Evolutionary conservation across 1,139 yeast genomes (phyloP).

Genomic region (Saccharomycopsis hybrid): DNA sequence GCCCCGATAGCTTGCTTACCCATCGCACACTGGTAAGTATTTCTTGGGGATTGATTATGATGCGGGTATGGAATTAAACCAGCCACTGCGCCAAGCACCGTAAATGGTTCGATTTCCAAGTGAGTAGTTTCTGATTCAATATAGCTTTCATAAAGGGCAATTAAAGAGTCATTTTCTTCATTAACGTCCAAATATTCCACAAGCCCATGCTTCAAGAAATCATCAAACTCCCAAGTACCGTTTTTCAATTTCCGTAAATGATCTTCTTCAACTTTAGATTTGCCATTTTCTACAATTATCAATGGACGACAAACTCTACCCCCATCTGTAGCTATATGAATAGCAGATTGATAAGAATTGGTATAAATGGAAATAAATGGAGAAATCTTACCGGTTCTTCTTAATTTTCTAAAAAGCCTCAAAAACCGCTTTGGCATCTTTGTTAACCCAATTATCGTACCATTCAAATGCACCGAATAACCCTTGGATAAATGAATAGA

Average conservation of each 20-base stretch:
- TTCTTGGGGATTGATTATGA: constrained; percentile 97
- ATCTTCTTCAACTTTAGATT: constrained; percentile 61
- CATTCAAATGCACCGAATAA: constrained; percentile 83
- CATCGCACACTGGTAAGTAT: constrained; percentile 99
- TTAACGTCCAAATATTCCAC: constrained; percentile 94
- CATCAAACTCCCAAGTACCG: constrained; percentile 83
- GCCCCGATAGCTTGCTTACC: constrained; percentile 99
- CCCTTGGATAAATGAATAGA: constrained; percentile 71
- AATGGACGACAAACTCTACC: constrained; percentile 97
- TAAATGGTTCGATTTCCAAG: constrained; percentile 93
- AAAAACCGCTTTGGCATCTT: constrained; percentile 82
- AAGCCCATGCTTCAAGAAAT: constrained; percentile 74
- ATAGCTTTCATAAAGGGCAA: constrained; percentile 81
- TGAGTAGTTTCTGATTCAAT: constrained; percentile 58
- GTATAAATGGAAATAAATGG: constrained; percentile 89
- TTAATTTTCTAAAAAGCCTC: constrained; percentile 62
- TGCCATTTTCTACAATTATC: constrained; percentile 67
- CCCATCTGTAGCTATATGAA: constrained; percentile 97
- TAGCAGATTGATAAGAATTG: constrained; percentile 84
- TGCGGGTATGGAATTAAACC: constrained; percentile 99
- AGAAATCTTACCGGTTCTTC: constrained; percentile 82
- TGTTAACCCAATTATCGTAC: constrained; percentile 89
- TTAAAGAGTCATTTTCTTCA: constrained; percentile 92
- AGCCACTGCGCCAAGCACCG: constrained; percentile 96
- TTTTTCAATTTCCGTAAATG: constrained; percentile 57